These are phyloP conservation scores for Fusarium beomiforme DNA, from an alignment of 2,329 filamentous ascomycete genomes.

Conservation along the genomic window DNA sequence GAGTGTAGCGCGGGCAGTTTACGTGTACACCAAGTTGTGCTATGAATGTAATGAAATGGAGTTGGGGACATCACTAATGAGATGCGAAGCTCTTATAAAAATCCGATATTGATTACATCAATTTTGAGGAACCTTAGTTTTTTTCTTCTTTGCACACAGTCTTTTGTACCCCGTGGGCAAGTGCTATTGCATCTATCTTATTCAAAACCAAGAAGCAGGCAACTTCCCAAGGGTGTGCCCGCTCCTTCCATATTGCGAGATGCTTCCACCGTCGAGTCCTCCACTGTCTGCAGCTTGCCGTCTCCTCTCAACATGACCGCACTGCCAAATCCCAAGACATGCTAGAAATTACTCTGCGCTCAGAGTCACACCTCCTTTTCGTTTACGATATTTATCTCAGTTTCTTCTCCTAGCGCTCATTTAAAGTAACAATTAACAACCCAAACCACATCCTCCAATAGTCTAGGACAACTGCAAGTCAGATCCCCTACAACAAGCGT, in stretches of 20 bases:
- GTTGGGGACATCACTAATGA: too few species aligned
- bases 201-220: neutral
- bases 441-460: neutral
- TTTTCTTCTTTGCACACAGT: too few species aligned
- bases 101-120: too few species aligned
- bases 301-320: neutral
- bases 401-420: neutral
- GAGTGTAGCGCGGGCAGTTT: too few species aligned
- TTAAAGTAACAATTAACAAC: neutral
- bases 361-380: neutral
- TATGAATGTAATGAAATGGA: too few species aligned
- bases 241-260: neutral
- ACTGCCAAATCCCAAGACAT: neutral
- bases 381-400: neutral
- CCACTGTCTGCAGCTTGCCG: neutral
- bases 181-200: neutral
- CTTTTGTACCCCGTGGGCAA: too few species aligned
- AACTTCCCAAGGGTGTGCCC: neutral
- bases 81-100: too few species aligned
- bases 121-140: too few species aligned
- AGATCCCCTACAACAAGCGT: neutral
- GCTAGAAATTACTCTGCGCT: neutral
- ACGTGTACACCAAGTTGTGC: too few species aligned
- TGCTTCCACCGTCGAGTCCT: neutral
- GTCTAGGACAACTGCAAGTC: slow-evolving; percentile 1